phyloP scores from a whole-genome alignment of 306 rosid species.

The Alnus rubra region DNA sequence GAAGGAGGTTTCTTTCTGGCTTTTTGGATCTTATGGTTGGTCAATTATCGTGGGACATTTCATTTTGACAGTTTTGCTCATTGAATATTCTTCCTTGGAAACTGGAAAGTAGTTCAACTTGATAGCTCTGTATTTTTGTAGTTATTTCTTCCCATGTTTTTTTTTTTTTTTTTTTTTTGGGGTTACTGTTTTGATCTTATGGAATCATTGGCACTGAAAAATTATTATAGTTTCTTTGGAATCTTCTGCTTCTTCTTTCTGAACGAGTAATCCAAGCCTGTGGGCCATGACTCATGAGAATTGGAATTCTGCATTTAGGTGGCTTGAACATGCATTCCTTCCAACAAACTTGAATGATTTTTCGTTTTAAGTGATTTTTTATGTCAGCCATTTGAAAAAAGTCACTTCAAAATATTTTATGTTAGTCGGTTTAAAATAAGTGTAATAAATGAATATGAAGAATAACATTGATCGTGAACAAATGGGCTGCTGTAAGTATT shows the following conservation, averaged over 20 bases:
- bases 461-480: too few relatives aligned
- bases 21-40: constrained; percentile 41
- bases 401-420: too few relatives aligned
- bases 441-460: too few relatives aligned
- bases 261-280: background rate
- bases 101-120: constrained; percentile 36
- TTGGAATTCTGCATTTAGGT: background rate
- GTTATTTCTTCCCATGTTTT: constrained; percentile 23
- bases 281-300: background rate
- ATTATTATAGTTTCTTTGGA: background rate
- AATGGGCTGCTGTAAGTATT: too few relatives aligned
- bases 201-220: constrained; percentile 7
- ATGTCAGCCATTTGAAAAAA: too few relatives aligned
- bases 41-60: constrained; percentile 42
- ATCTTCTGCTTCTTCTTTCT: background rate
- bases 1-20: constrained; percentile 39
- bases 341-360: too few relatives aligned
- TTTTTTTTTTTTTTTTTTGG: background rate
- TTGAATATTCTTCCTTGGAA: constrained; percentile 32
- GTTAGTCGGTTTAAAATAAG: too few relatives aligned
- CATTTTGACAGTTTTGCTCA: constrained; percentile 41
- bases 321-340: too few relatives aligned
- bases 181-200: background rate
- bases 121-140: constrained; percentile 34
- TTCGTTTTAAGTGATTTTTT: too few relatives aligned